Conservation (phyloP, 1,284 basidiomycete genomes). For the Limonomyces culmigenus region DNA sequence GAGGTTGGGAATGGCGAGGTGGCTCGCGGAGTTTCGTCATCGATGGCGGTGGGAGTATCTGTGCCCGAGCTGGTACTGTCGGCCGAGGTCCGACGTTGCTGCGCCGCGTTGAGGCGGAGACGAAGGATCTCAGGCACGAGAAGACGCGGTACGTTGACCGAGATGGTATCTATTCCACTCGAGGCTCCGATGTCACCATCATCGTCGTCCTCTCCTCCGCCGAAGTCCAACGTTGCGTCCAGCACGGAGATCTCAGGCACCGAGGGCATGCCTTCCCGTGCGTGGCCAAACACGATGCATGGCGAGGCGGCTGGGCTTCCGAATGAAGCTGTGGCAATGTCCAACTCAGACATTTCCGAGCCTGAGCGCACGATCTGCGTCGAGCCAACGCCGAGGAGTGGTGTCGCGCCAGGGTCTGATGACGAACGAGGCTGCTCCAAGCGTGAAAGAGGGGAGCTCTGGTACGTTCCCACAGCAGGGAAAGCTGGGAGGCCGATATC, state of each 20-base stretch:
- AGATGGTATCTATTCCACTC: too few relatives aligned
- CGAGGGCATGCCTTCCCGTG: too few relatives aligned
- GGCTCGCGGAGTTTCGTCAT: not conserved
- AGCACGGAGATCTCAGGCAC: too few relatives aligned
- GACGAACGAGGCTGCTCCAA: not conserved
- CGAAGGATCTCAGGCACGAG: too few relatives aligned
- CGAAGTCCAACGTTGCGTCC: too few relatives aligned
- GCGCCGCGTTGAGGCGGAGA: not conserved
- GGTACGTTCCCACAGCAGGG: too few relatives aligned
- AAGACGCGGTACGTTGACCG: too few relatives aligned
- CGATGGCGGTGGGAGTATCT: not conserved
- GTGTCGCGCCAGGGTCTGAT: not conserved
- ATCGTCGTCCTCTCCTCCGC: too few relatives aligned
- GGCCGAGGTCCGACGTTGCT: not conserved
- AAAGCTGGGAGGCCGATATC: not conserved
- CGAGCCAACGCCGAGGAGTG: not conserved
- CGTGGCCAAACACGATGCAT: too few relatives aligned
- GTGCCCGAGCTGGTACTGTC: not conserved
- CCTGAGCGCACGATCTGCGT: not conserved
- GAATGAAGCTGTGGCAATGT: not conserved
- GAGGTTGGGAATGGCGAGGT: not conserved
- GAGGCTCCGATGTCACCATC: too few relatives aligned
- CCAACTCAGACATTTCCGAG: not conserved
- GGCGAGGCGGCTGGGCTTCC: too few relatives aligned
- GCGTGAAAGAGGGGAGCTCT: too few relatives aligned